A percentile compares a stretch with the other conserved stretches of the same genome.
These are phyloP conservation scores for Astrephomene gubernaculifera DNA, from an alignment of 139 green algal genomes.

Conservation along the genomic window DNA sequence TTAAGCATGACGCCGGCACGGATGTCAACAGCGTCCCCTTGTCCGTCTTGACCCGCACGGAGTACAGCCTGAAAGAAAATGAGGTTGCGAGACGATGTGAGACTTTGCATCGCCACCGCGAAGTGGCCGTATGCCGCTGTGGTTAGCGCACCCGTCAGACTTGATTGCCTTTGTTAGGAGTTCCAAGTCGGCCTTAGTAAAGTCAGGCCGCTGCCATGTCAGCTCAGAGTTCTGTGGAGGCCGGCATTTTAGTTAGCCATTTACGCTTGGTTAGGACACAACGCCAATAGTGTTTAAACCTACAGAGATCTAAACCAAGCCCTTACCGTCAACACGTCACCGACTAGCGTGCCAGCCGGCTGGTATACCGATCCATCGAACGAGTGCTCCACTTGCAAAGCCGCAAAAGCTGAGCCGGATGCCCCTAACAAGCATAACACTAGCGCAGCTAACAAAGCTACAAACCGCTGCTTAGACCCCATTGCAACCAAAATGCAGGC, in stretches of 20 bases:
- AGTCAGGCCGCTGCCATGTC: slow-evolving; percentile 2
- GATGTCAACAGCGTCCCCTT: slow-evolving; percentile 12
- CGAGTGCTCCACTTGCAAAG: slow-evolving; percentile 8
- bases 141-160: background rate
- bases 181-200: background rate
- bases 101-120: too few relatives aligned
- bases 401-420: background rate
- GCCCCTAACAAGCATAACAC: too few relatives aligned
- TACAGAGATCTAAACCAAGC: background rate
- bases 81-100: too few relatives aligned
- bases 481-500: too few relatives aligned
- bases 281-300: background rate
- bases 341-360: slow-evolving; percentile 9
- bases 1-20: slow-evolving; percentile 12
- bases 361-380: background rate
- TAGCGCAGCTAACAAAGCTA: too few relatives aligned
- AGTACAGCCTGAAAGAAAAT: slow-evolving; percentile 1
- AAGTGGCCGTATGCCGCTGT: too few relatives aligned
- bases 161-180: background rate
- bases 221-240: background rate
- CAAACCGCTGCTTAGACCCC: too few relatives aligned
- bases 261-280: background rate
- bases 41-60: background rate
- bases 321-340: slow-evolving; percentile 6
- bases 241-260: background rate